These are phyloP conservation scores for Kokia cookei DNA, from an alignment of 441 rosid species.

Conservation along the genomic window DNA sequence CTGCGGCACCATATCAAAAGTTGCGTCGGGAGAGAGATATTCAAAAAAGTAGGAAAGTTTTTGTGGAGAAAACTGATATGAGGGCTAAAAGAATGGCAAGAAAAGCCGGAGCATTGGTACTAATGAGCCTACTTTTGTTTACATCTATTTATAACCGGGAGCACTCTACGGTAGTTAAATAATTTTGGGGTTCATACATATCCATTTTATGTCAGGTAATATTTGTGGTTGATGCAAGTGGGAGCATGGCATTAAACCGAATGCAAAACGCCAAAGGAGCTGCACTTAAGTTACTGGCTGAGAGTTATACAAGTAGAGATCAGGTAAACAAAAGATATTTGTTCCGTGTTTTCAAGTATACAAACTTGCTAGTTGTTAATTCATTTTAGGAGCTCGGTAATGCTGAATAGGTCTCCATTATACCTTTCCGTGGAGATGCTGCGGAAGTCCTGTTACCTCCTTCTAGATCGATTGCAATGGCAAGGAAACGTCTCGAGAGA, in stretches of 20 bases:
- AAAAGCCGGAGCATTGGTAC: conserved; percentile 99
- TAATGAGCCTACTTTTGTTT: conserved; percentile 12
- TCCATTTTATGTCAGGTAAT: conserved; percentile 60
- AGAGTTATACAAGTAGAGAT: conserved; percentile 99
- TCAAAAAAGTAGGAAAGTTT: conserved; percentile 74
- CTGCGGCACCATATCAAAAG: conserved; percentile 98
- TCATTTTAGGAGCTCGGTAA: not conserved
- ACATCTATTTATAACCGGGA: not conserved
- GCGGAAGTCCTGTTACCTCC: conserved; percentile 97
- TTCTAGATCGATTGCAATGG: conserved; percentile 97
- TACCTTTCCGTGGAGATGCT: conserved; percentile 96
- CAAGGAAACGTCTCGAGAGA: conserved; percentile 94
- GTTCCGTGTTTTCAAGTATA: not conserved
- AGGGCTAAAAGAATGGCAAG: conserved; percentile 99
- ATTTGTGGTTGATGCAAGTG: conserved; percentile 99
- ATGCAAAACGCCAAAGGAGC: conserved; percentile 99
- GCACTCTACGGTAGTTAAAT: not conserved
- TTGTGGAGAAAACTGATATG: conserved; percentile 95
- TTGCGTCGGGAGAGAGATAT: conserved; percentile 79
- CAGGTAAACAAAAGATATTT: conserved; percentile 50
- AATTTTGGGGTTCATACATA: not conserved
- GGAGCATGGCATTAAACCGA: conserved; percentile 97
- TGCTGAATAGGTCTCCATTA: conserved; percentile 74
- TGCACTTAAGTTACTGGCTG: conserved; percentile 91
- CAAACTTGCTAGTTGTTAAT: not conserved